A percentile compares a stretch with the other conserved stretches of the same genome.
Evolutionary conservation across 768 basidiomycete species (phyloP).

Genomic region (Phylloporus rhodoxanthus): DNA sequence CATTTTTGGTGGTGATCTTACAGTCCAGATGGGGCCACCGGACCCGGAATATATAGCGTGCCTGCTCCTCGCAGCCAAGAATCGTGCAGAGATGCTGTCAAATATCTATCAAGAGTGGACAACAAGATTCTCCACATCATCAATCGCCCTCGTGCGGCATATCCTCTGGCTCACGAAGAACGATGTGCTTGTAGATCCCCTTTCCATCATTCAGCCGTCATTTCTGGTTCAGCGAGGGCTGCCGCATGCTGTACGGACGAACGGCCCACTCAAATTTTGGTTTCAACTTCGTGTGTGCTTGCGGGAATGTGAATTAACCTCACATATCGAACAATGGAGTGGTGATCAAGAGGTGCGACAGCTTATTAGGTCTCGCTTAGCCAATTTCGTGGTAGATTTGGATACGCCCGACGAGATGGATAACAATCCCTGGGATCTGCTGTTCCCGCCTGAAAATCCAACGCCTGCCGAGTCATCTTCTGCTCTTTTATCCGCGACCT

Average conservation of each 20-base stretch:
- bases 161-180: constrained; percentile 49
- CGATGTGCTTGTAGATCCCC: constrained; percentile 57
- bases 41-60: constrained; percentile 27
- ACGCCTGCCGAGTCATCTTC: constrained; percentile 5
- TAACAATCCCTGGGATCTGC: constrained; percentile 18
- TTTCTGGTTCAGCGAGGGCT: constrained; percentile 73
- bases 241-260: constrained; percentile 61
- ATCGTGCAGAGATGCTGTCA: constrained; percentile 10
- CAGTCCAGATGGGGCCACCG: constrained; percentile 24
- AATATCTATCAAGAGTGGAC: constrained; percentile 27
- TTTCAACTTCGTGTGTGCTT: constrained; percentile 56
- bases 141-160: constrained; percentile 38
- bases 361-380: constrained; percentile 36
- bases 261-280: constrained; percentile 68
- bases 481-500: constrained; percentile 8
- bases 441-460: constrained; percentile 14
- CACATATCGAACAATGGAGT: constrained; percentile 5
- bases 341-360: constrained; percentile 30
- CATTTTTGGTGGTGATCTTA: constrained; percentile 20
- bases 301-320: constrained; percentile 44
- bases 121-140: constrained; percentile 26
- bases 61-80: constrained; percentile 10
- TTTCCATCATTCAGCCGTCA: constrained; percentile 80
- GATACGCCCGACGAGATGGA: constrained; percentile 34
- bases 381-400: constrained; percentile 36